Evolutionary conservation across 805 yeast species (phyloP).

Genomic region (Hanseniaspora singularis): DNA sequence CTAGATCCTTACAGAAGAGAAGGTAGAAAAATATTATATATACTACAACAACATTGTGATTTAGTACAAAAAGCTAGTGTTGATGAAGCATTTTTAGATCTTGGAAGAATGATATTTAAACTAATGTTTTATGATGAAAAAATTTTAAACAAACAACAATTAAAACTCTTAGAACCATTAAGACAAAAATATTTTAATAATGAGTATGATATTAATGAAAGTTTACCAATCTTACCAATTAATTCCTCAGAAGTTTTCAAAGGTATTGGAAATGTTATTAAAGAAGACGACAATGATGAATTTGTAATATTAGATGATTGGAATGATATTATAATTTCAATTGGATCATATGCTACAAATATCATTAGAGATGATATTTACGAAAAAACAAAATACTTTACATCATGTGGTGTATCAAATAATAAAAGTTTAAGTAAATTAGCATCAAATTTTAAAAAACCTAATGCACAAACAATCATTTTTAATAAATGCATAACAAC

Average conservation of each 20-base stretch:
- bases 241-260: conserved; percentile 18
- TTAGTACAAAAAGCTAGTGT: conserved; percentile 86
- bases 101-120: conserved; percentile 52
- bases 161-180: conserved; percentile 15
- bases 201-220: conserved; percentile 21
- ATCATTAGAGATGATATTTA: conserved; percentile 44
- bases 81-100: conserved; percentile 81
- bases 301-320: conserved; percentile 38
- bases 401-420: conserved; percentile 77
- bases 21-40: conserved; percentile 60
- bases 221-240: conserved; percentile 20
- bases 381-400: conserved; percentile 57
- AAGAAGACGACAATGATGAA: conserved; percentile 19
- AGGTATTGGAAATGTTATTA: conserved; percentile 20
- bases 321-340: conserved; percentile 64
- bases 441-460: conserved; percentile 76
- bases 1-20: conserved; percentile 86
- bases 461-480: conserved; percentile 73
- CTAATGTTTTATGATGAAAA: conserved; percentile 16
- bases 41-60: conserved; percentile 52
- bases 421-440: conserved; percentile 73
- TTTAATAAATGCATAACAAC: conserved; percentile 35
- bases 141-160: conserved; percentile 19
- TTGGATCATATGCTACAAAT: conserved; percentile 52
- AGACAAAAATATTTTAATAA: conserved; percentile 22